These are phyloP conservation scores for Gaertneriomyces semiglobifer DNA, from an alignment of 192 early-diverging fungal species.

Conservation along the genomic window DNA sequence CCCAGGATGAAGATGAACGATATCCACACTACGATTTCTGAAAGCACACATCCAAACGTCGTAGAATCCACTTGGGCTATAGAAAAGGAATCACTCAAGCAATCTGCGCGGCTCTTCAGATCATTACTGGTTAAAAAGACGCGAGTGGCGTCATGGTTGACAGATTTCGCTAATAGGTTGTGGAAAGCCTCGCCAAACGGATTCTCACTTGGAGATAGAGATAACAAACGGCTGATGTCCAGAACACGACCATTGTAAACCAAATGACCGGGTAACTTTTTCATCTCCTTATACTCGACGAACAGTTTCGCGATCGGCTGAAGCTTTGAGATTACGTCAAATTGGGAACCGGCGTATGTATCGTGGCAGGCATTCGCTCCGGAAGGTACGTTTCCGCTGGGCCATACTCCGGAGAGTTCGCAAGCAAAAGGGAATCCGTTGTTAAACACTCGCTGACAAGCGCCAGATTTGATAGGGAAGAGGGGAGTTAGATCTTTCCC, in stretches of 20 bases:
- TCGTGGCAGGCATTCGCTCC: too few species aligned
- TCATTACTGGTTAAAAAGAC: not conserved
- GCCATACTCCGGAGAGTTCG: conserved; percentile 15
- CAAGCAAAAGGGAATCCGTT: conserved; percentile 9
- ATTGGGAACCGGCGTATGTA: too few species aligned
- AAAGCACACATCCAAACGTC: conserved; percentile 76
- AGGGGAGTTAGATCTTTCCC: conserved; percentile 28
- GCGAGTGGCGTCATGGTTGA: conserved; percentile 32
- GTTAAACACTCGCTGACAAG: not conserved
- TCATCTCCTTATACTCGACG: too few species aligned
- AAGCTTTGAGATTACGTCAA: too few species aligned
- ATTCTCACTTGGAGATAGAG: too few species aligned
- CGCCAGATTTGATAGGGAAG: conserved; percentile 8
- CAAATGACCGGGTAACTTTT: too few species aligned
- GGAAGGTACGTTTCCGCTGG: not conserved
- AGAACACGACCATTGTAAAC: too few species aligned
- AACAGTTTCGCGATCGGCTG: too few species aligned
- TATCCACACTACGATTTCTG: conserved; percentile 74
- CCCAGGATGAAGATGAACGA: conserved; percentile 57
- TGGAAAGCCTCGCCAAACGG: too few species aligned
- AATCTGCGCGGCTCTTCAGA: conserved; percentile 48
- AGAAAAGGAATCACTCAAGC: conserved; percentile 73
- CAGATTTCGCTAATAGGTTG: too few species aligned
- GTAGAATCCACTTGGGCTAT: conserved; percentile 77
- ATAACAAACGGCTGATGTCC: too few species aligned